Conservation (phyloP, 306 rosid species). For the Echinosophora koreensis region DNA sequence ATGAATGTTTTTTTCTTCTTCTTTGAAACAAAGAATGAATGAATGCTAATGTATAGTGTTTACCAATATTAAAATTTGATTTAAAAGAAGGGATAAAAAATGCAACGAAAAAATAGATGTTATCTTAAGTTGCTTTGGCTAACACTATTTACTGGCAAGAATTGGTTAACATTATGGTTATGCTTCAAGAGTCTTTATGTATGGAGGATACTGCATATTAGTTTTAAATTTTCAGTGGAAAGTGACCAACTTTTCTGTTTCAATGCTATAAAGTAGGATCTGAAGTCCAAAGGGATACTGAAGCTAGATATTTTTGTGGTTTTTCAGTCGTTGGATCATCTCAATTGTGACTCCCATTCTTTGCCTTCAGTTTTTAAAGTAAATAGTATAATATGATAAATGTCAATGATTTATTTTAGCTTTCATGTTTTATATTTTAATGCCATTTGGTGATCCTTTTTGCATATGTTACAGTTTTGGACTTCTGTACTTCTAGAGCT, state of each 20-base stretch:
- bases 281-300: neutral
- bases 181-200: conserved; percentile 49
- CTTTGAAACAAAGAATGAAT: too few relatives aligned
- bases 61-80: conserved; percentile 34
- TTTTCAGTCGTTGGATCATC: neutral
- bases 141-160: neutral
- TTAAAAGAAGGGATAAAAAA: neutral
- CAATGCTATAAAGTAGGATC: conserved; percentile 2
- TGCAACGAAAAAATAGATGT: conserved; percentile 27
- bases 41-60: conserved; percentile 4
- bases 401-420: neutral
- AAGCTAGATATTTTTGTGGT: neutral
- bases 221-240: conserved; percentile 37
- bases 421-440: neutral
- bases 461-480: neutral
- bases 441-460: neutral
- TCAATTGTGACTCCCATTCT: neutral
- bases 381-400: neutral
- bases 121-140: conserved; percentile 10
- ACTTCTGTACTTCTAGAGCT: conserved; percentile 30
- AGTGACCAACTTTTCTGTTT: conserved; percentile 29
- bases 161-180: conserved; percentile 24
- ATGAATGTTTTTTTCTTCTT: too few relatives aligned
- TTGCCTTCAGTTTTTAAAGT: neutral
- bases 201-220: conserved; percentile 13